Conservation (phyloP, 2,329 filamentous ascomycete species). For the Cladosporium oxysporum region DNA sequence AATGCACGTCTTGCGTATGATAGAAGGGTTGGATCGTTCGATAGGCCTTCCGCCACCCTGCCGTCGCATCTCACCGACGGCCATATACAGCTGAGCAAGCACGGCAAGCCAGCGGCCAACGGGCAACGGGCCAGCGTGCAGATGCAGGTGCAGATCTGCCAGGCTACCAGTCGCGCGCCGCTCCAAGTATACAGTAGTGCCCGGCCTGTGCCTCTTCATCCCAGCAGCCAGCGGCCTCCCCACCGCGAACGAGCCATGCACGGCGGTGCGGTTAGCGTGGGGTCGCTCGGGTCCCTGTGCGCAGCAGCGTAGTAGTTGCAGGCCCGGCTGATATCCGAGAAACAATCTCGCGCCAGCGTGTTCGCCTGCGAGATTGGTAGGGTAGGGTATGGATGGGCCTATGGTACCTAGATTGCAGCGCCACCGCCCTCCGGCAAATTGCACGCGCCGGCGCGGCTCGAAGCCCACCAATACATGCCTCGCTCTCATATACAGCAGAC, state of each 20-base stretch:
- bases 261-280: not conserved
- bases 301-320: not conserved
- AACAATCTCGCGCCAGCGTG: not conserved
- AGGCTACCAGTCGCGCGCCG: not conserved
- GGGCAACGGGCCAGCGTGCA: constrained; percentile 3
- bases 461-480: constrained; percentile 7
- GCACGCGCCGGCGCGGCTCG: constrained; percentile 8
- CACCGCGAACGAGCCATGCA: not conserved
- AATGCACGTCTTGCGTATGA: constrained; percentile 17
- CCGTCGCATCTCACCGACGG: constrained; percentile 17
- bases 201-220: not conserved
- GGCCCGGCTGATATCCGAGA: constrained; percentile 7
- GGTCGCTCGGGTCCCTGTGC: not conserved
- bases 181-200: not conserved
- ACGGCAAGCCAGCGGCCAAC: constrained; percentile 7
- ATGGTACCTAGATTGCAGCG: constrained; percentile 3
- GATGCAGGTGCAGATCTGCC: constrained; percentile 15
- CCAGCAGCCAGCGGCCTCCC: not conserved
- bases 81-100: not conserved
- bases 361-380: constrained; percentile 1
- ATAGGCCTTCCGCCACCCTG: constrained; percentile 12
- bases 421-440: constrained; percentile 5
- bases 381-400: not conserved
- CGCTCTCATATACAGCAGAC: not conserved
- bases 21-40: constrained; percentile 8